These are phyloP conservation scores for Phyllosticta ampelicida DNA, from an alignment of 2,329 filamentous ascomycete species.

Conservation along the genomic window DNA sequence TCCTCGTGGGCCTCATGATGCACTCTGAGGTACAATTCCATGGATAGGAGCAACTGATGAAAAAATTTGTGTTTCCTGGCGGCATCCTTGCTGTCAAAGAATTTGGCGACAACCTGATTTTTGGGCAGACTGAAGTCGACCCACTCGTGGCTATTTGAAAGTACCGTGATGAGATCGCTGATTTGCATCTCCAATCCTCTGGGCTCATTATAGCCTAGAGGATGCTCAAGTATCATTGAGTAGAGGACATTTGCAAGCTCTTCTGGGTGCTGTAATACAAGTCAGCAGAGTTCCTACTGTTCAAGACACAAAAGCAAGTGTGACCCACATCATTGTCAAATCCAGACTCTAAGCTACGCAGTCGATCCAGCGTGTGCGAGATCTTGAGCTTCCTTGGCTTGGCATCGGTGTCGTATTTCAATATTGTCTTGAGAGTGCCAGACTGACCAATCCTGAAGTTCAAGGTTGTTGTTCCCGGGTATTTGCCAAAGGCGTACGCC, in stretches of 20 bases:
- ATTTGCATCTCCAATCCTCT: slow-evolving; percentile 58
- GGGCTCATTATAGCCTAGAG: slow-evolving; percentile 46
- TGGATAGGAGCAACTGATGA: slow-evolving; percentile 63
- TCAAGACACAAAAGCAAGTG: background rate
- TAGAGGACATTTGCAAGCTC: slow-evolving; percentile 51
- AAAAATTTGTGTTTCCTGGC: slow-evolving; percentile 57
- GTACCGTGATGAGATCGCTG: slow-evolving; percentile 56
- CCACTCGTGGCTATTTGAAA: slow-evolving; percentile 56
- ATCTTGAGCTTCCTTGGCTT: slow-evolving; percentile 52
- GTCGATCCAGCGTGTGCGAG: slow-evolving; percentile 33
- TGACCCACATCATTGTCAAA: slow-evolving; percentile 34
- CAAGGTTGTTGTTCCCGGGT: slow-evolving; percentile 60
- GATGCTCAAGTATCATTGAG: slow-evolving; percentile 55
- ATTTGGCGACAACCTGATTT: slow-evolving; percentile 64
- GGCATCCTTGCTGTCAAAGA: slow-evolving; percentile 51
- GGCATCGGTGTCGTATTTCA: slow-evolving; percentile 49
- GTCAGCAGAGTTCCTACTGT: background rate
- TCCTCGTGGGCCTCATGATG: slow-evolving; percentile 51
- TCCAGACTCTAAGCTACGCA: slow-evolving; percentile 30
- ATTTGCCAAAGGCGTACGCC: slow-evolving; percentile 54
- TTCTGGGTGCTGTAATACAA: slow-evolving; percentile 31
- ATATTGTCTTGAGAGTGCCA: slow-evolving; percentile 45
- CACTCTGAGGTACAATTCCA: slow-evolving; percentile 62
- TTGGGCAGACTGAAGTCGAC: slow-evolving; percentile 59
- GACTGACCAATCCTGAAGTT: slow-evolving; percentile 56